phyloP scores from a whole-genome alignment of 1,284 basidiomycete genomes.

The Omphalotus olearius region DNA sequence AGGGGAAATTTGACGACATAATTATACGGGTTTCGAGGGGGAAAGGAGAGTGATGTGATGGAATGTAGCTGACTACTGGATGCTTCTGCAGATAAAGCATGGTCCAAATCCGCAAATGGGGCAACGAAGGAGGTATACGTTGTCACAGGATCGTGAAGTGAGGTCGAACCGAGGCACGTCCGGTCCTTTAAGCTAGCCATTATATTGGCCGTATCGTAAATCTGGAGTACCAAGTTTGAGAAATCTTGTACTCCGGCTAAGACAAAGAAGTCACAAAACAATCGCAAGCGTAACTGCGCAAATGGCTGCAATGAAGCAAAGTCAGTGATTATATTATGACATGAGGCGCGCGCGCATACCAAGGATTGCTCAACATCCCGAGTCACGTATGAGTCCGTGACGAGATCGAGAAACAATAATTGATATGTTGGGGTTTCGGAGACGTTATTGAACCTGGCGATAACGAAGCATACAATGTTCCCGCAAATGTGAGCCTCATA shows the following conservation, averaged over 20 bases:
- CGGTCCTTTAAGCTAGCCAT: background rate
- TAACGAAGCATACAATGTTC: conserved; percentile 28
- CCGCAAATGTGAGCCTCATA: conserved; percentile 25
- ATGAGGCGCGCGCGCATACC: conserved; percentile 19
- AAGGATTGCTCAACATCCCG: conserved; percentile 27
- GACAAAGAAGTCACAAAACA: conserved; percentile 2
- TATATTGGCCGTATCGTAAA: background rate
- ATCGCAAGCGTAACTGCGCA: conserved; percentile 1
- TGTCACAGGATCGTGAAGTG: background rate
- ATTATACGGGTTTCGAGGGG: background rate
- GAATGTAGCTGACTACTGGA: background rate
- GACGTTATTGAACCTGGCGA: conserved; percentile 28
- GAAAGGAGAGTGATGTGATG: conserved; percentile 2
- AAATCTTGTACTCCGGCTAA: background rate
- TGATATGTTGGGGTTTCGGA: conserved; percentile 28
- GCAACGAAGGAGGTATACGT: background rate
- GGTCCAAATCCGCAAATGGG: background rate
- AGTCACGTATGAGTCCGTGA: conserved; percentile 25
- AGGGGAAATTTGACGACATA: conserved; percentile 6
- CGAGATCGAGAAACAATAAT: conserved; percentile 32
- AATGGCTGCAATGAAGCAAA: conserved; percentile 1
- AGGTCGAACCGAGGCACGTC: too few species aligned
- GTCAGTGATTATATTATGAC: background rate
- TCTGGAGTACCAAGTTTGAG: background rate
- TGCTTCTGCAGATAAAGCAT: background rate